phyloP scores from a whole-genome alignment of 1,284 basidiomycete genomes.

The Irpex rosettiformis region DNA sequence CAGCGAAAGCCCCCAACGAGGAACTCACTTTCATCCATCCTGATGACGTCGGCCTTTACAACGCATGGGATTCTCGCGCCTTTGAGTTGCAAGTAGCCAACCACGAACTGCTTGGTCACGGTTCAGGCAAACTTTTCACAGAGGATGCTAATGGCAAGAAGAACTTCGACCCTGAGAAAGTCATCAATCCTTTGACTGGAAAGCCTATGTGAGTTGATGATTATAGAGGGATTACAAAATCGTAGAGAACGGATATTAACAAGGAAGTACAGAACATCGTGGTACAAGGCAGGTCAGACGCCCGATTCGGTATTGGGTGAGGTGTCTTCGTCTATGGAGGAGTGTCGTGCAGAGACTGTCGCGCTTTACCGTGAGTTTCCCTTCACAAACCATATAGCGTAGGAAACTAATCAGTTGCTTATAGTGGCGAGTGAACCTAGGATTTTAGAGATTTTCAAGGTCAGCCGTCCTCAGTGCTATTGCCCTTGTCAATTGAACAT shows the following conservation, averaged over 20 bases:
- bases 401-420: not conserved
- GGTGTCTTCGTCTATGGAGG: constrained; percentile 84
- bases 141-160: constrained; percentile 70
- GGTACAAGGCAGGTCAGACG: constrained; percentile 85
- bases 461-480: constrained; percentile 24
- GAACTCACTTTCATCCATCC: constrained; percentile 79
- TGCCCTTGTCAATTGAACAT: not conserved
- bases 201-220: constrained; percentile 53
- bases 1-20: constrained; percentile 81
- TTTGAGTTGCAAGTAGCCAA: constrained; percentile 87
- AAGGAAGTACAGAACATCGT: constrained; percentile 48
- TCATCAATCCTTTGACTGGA: constrained; percentile 84
- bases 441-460: constrained; percentile 76
- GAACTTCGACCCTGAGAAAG: constrained; percentile 74
- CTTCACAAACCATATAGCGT: not conserved
- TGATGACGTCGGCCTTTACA: constrained; percentile 65
- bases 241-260: not conserved
- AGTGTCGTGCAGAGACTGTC: constrained; percentile 83
- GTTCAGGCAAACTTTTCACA: constrained; percentile 77
- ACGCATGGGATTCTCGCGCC: constrained; percentile 70
- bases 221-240: not conserved
- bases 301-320: constrained; percentile 77
- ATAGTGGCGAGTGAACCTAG: constrained; percentile 53
- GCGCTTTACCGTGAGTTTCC: constrained; percentile 64
- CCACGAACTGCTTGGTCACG: constrained; percentile 79